These are phyloP conservation scores for Esteya vermicola DNA, from an alignment of 2,329 filamentous ascomycete genomes.

Conservation along the genomic window DNA sequence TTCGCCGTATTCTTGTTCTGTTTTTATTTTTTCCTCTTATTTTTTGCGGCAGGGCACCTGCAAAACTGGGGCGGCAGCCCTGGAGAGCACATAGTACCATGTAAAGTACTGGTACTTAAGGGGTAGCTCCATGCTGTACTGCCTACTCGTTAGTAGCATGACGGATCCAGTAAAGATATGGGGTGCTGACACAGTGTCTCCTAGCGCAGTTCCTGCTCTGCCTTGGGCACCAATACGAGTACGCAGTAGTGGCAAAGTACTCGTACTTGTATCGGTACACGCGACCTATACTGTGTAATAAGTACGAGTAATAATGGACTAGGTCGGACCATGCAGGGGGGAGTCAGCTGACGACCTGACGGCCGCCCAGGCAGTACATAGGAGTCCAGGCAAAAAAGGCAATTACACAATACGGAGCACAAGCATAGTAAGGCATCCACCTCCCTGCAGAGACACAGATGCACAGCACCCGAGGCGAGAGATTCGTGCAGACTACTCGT, in stretches of 20 bases:
- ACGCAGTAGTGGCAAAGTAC: too few relatives aligned
- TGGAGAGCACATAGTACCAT: neutral
- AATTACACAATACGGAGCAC: too few relatives aligned
- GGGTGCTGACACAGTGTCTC: too few relatives aligned
- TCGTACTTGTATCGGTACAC: neutral
- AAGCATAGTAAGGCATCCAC: neutral
- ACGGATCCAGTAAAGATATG: too few relatives aligned
- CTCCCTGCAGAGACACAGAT: neutral
- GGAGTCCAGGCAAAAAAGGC: too few relatives aligned
- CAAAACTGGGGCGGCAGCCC: neutral
- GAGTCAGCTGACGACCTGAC: neutral
- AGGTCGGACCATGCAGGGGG: neutral
- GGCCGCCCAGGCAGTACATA: too few relatives aligned
- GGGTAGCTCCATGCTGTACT: neutral
- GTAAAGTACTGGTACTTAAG: neutral
- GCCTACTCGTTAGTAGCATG: neutral
- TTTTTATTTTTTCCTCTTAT: conserved; percentile 3
- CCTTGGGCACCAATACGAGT: too few relatives aligned
- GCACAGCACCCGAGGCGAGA: too few relatives aligned
- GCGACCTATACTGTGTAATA: neutral
- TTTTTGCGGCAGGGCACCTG: neutral
- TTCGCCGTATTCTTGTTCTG: neutral
- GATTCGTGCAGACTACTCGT: too few relatives aligned
- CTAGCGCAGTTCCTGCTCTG: too few relatives aligned
- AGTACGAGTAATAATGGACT: too few relatives aligned